Base-by-base conservation (phyloP, 1,284 basidiomycete species). In the Moesziomyces aphidis region DNA sequence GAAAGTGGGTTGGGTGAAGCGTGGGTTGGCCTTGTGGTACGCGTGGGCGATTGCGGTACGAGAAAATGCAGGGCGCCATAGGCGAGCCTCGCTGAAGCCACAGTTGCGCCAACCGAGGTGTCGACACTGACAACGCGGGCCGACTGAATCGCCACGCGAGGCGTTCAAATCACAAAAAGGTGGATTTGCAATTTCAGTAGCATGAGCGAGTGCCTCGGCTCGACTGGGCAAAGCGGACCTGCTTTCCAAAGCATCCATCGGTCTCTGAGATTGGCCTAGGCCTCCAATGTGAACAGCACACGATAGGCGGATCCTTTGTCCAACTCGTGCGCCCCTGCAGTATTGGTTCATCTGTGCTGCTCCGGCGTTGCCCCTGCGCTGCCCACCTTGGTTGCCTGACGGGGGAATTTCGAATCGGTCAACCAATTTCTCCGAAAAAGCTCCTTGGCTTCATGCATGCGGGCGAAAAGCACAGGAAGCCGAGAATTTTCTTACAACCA, bases 361-460 rank as follows among this genome's bases (percentile, higher is more conserved):
- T 8, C 26, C 7, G 26, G 26, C 8, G 26, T 8, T 28, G 31
- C 11, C 31, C 31, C 13, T 34, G 31, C 31, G 31, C 31, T 34
- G 31, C 31, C 31, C 31, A 8, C 13, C 15, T 42, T 42, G 39
- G 19, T 17, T 42, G 39, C 15, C 1, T 19, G 39, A 15, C 39
- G 39, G 39, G 17, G 1, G 17, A 42, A 42, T 42, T 42, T 42
- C 4, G 17, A 39, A 42, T 19, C 39, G 39, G 39, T 42, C 39
- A 42, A 42, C 39, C 39, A 42, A 42, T 42, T 42, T 42, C 39
- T 42, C 39, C 39, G 39, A 42, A 42, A 42, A 42, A 42, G 39
- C 39, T 42, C 39, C 39, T 42, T 42, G 39, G 39, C 31, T 34
- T 42, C 39, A 42, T 42, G 39, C 39, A 42, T 42, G 39, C 39